Percentiles rank a stretch among this genome's conserved stretches.
phyloP scores from a whole-genome alignment of 495 filamentous ascomycete species.

The Hypoxylon lenormandii region DNA sequence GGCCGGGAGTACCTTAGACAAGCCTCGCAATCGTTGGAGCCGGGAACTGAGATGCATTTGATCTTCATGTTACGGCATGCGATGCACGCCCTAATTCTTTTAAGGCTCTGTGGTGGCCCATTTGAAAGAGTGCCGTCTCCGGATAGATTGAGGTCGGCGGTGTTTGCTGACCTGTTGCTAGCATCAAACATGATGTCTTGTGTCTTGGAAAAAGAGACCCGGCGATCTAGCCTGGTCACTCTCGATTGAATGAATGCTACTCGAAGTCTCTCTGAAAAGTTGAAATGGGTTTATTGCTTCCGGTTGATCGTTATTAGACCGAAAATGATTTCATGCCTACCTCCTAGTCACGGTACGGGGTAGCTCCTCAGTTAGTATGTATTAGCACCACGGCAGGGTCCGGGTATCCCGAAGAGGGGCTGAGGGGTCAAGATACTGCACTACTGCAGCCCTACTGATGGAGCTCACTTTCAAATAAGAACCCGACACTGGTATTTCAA shows the following conservation, averaged over 20 bases:
- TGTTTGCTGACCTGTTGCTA: neutral
- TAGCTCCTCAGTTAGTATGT: neutral
- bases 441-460: neutral
- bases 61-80: slow-evolving; percentile 45
- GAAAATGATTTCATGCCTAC: neutral
- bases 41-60: slow-evolving; percentile 39
- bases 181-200: slow-evolving; percentile 8
- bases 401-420: neutral
- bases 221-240: neutral
- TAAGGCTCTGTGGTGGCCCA: slow-evolving; percentile 8
- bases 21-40: slow-evolving; percentile 32
- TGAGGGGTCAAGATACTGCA: neutral
- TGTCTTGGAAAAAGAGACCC: neutral
- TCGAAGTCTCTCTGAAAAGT: too few species aligned
- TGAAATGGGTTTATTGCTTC: neutral
- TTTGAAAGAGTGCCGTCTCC: slow-evolving; percentile 21
- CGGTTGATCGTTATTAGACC: neutral
- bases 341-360: too few species aligned
- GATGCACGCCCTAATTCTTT: slow-evolving; percentile 33
- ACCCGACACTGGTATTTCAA: too few species aligned
- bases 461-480: neutral
- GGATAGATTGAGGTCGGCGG: slow-evolving; percentile 1
- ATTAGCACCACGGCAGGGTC: slow-evolving; percentile 2
- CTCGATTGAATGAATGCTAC: too few species aligned
- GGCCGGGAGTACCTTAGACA: slow-evolving; percentile 36